phyloP scores from a whole-genome alignment of 2,329 filamentous ascomycete species.

The Fusarium hostae region DNA sequence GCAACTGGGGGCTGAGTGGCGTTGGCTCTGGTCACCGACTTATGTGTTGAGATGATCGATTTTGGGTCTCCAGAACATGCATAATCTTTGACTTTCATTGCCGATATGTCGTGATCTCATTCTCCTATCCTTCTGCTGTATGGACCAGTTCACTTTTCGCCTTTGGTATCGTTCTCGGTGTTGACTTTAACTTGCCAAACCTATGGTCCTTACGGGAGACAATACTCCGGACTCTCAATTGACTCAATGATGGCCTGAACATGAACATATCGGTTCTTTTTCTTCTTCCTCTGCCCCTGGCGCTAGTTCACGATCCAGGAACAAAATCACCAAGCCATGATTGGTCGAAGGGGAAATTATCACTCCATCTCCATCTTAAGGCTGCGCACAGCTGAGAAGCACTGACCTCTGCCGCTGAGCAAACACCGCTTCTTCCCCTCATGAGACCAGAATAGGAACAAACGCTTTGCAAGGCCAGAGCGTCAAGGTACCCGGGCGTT shows the following conservation, averaged over 20 bases:
- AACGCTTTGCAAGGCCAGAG: fast-evolving
- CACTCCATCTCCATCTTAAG: not conserved
- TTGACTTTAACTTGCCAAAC: too few species aligned
- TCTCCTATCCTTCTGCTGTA: not conserved
- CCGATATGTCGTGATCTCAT: fast-evolving
- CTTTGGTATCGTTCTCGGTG: too few species aligned
- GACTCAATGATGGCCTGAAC: not conserved
- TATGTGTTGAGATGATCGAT: not conserved
- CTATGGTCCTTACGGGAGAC: fast-evolving
- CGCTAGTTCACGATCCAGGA: too few species aligned
- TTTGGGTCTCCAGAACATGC: fast-evolving
- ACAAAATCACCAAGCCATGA: fast-evolving
- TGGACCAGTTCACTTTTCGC: not conserved
- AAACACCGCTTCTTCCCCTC: not conserved
- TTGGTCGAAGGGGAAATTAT: not conserved
- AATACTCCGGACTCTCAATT: fast-evolving
- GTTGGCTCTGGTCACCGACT: fast-evolving
- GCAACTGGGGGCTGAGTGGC: not conserved
- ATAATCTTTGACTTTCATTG: fast-evolving
- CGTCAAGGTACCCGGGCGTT: not conserved
- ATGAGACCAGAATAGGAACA: fast-evolving
- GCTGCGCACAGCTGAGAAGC: not conserved
- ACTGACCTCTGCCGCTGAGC: not conserved
- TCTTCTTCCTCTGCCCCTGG: fast-evolving
- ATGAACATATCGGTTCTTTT: fast-evolving